Conservation (phyloP, 2,329 filamentous ascomycete species). For the Diaporthe nobilis region DNA sequence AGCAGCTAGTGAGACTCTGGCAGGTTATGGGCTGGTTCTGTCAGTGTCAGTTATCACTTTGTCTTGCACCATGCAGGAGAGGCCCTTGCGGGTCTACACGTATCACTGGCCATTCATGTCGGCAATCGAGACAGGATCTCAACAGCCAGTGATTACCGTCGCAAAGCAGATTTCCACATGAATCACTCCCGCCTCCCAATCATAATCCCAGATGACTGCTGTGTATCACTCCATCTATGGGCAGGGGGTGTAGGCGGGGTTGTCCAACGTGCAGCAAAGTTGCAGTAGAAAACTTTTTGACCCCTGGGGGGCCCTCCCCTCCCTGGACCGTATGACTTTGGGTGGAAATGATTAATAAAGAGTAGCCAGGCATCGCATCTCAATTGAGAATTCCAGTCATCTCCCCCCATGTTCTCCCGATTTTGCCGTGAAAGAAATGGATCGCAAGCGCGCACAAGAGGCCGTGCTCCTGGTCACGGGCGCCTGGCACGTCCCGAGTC, state of each 20-base stretch:
- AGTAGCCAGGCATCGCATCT: background rate
- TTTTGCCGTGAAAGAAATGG: background rate
- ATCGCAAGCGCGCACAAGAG: slow-evolving; percentile 23
- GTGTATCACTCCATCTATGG: slow-evolving; percentile 30
- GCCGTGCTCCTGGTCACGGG: slow-evolving; percentile 43
- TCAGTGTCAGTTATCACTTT: slow-evolving; percentile 25
- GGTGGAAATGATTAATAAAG: slow-evolving; percentile 2
- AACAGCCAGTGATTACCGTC: slow-evolving; percentile 29
- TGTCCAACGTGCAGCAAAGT: slow-evolving; percentile 14
- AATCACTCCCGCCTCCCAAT: slow-evolving; percentile 30
- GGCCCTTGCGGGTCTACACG: slow-evolving; percentile 31
- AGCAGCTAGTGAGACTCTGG: slow-evolving; percentile 24
- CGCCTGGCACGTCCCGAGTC: slow-evolving; percentile 43
- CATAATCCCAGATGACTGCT: slow-evolving; percentile 12
- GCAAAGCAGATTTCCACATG: slow-evolving; percentile 34
- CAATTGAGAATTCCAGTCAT: background rate
- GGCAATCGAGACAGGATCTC: slow-evolving; percentile 33
- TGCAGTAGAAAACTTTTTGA: slow-evolving; percentile 19
- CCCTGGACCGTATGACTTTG: background rate
- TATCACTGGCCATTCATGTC: slow-evolving; percentile 26
- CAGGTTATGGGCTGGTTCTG: background rate
- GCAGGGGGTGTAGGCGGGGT: slow-evolving; percentile 21
- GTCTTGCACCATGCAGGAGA: slow-evolving; percentile 24
- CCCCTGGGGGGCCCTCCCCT: background rate
- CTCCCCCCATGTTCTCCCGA: background rate